Percentiles rank a stretch among this genome's conserved stretches.
Conservation (phyloP, 2,329 filamentous ascomycete genomes). For the Colletotrichum eleusines region DNA sequence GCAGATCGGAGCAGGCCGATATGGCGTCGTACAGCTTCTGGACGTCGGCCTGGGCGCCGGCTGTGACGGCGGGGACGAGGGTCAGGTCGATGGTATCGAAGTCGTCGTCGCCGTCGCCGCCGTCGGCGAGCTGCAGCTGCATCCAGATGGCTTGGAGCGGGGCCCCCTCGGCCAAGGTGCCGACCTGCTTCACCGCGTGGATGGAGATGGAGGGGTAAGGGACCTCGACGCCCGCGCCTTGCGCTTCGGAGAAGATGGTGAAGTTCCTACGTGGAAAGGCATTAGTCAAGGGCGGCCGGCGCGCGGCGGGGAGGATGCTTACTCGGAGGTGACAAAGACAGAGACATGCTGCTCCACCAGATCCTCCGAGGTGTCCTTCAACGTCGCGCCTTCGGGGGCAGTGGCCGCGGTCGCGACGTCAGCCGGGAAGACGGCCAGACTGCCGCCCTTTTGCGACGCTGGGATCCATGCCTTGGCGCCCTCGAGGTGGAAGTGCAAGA, state of each 20-base stretch:
- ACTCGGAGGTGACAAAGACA: constrained; percentile 71
- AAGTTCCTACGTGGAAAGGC: constrained; percentile 56
- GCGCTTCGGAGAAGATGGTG: constrained; percentile 71
- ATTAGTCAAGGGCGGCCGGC: not conserved
- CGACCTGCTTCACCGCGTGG: constrained; percentile 76
- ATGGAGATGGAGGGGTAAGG: constrained; percentile 81
- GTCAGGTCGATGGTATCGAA: constrained; percentile 76
- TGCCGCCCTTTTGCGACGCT: constrained; percentile 64
- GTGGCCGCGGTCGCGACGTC: constrained; percentile 51
- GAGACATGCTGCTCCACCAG: constrained; percentile 63
- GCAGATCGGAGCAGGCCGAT: constrained; percentile 79
- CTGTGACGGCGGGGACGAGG: constrained; percentile 63
- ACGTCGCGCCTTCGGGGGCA: constrained; percentile 49
- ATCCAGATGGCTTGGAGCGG: constrained; percentile 70
- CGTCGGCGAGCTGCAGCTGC: constrained; percentile 74
- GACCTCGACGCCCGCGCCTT: constrained; percentile 73
- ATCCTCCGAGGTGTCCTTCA: constrained; percentile 52
- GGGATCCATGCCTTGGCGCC: constrained; percentile 70
- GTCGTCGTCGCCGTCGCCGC: constrained; percentile 66
- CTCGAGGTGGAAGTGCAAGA: constrained; percentile 74
- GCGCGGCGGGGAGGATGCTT: constrained; percentile 43
- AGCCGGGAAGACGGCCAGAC: constrained; percentile 65
- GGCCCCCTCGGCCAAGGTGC: constrained; percentile 51
- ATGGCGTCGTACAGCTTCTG: constrained; percentile 75
- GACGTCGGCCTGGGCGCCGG: constrained; percentile 46